These are phyloP conservation scores for Myriosclerotinia curreyana DNA, from an alignment of 2,329 filamentous ascomycete species.

Conservation along the genomic window DNA sequence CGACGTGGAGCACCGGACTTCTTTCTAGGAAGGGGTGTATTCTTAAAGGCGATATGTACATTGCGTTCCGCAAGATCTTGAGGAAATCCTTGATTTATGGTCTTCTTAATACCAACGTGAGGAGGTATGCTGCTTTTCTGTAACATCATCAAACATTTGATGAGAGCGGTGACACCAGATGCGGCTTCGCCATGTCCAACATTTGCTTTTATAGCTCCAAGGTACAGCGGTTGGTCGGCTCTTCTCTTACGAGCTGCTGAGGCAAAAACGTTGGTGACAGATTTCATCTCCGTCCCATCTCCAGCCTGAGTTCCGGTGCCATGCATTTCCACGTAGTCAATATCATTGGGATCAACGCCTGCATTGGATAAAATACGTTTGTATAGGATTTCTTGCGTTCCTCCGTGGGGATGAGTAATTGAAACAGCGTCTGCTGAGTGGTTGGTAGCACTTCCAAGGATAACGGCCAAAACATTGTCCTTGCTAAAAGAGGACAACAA, in stretches of 20 bases:
- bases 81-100: slow-evolving; percentile 41
- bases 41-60: slow-evolving; percentile 31
- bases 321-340: slow-evolving; percentile 87
- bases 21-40: slow-evolving; percentile 8
- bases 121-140: slow-evolving; percentile 38
- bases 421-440: slow-evolving; percentile 78
- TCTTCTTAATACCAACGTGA: slow-evolving; percentile 37
- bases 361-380: slow-evolving; percentile 67
- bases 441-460: slow-evolving; percentile 73
- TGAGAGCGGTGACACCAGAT: slow-evolving; percentile 39
- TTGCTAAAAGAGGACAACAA: slow-evolving; percentile 41
- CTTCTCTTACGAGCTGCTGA: slow-evolving; percentile 18
- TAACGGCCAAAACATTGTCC: slow-evolving; percentile 50
- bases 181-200: slow-evolving; percentile 41
- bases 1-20: slow-evolving; percentile 26
- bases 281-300: slow-evolving; percentile 78
- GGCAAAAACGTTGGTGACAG: slow-evolving; percentile 61
- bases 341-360: slow-evolving; percentile 70
- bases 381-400: slow-evolving; percentile 72
- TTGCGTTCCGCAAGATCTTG: slow-evolving; percentile 41
- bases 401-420: slow-evolving; percentile 79
- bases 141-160: slow-evolving; percentile 39
- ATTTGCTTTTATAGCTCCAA: slow-evolving; percentile 41
- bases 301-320: slow-evolving; percentile 85
- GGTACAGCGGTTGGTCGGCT: slow-evolving; percentile 48